These are phyloP conservation scores for Serendipita sp. DNA, from an alignment of 768 basidiomycete species.

Conservation along the genomic window DNA sequence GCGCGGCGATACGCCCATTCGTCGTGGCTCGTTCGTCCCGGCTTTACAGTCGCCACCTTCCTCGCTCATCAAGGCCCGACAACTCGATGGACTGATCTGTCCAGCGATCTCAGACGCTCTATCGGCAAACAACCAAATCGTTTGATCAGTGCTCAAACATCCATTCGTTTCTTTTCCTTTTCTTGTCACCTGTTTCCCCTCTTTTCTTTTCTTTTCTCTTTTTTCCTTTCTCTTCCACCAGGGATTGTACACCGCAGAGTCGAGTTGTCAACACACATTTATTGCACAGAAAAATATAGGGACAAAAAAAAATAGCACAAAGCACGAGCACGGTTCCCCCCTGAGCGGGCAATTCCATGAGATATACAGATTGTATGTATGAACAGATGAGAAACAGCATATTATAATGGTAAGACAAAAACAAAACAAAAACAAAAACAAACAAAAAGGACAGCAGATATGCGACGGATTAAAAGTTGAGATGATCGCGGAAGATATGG, in stretches of 20 bases:
- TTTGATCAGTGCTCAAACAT: not conserved
- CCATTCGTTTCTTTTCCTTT: not conserved
- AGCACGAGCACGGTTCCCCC: not conserved
- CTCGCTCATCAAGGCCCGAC: not conserved
- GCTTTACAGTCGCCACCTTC: not conserved
- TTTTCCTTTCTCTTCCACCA: not conserved
- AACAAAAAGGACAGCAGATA: no score
- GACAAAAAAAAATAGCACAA: not conserved
- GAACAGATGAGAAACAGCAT: no score
- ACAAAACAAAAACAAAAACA: no score
- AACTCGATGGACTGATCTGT: not conserved
- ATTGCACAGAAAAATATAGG: not conserved
- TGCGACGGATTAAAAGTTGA: not conserved
- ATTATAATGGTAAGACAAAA: no score
- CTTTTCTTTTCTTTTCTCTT: not conserved
- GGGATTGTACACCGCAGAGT: not conserved
- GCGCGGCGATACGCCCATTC: not conserved
- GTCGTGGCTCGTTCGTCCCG: not conserved
- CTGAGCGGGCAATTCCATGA: no score
- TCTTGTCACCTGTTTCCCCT: not conserved
- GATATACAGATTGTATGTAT: not conserved
- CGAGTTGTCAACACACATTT: not conserved
- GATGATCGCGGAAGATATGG: constrained; percentile 1
- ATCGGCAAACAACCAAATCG: not conserved
- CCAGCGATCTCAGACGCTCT: not conserved